A percentile compares a stretch with the other conserved stretches of the same genome.
Evolutionary conservation across 371 early-diverging fungal genomes (phyloP).

Genomic region (Mucor lusitanicus): DNA sequence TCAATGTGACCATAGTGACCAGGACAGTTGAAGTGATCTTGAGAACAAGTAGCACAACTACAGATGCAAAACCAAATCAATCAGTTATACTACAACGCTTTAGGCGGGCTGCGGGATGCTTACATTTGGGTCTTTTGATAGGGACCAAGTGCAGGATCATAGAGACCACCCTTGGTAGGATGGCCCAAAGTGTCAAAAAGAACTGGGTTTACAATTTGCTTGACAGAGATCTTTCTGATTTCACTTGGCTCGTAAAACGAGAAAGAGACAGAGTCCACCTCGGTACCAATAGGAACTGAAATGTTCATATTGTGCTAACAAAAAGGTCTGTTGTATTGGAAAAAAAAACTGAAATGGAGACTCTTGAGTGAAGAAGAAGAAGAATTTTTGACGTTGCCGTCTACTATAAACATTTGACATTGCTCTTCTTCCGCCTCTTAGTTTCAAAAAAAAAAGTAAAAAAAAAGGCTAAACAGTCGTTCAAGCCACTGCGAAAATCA

Average conservation of each 20-base stretch:
- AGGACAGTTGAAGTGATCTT: constrained; percentile 85
- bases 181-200: constrained; percentile 92
- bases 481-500: background rate
- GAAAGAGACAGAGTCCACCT: constrained; percentile 78
- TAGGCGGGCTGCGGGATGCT: background rate
- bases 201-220: constrained; percentile 89
- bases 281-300: constrained; percentile 65
- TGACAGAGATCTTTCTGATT: constrained; percentile 92
- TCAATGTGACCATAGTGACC: constrained; percentile 99
- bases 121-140: constrained; percentile 75
- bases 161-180: constrained; percentile 93
- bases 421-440: background rate
- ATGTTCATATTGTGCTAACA: constrained; percentile 59
- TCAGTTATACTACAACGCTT: too few species aligned
- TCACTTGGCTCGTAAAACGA: constrained; percentile 93
- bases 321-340: background rate
- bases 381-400: constrained; percentile 4
- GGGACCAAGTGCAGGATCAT: constrained; percentile 98
- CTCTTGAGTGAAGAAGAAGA: constrained; percentile 6
- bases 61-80: background rate
- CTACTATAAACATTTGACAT: constrained; percentile 1
- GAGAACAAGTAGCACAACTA: constrained; percentile 90
- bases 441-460: constrained; percentile 12
- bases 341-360: background rate
- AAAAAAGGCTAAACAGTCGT: constrained; percentile 11